Percentiles rank a stretch among this genome's conserved stretches.
Conservation (phyloP, 192 early-diverging fungal species). For the Backusella tarrabulga region DNA sequence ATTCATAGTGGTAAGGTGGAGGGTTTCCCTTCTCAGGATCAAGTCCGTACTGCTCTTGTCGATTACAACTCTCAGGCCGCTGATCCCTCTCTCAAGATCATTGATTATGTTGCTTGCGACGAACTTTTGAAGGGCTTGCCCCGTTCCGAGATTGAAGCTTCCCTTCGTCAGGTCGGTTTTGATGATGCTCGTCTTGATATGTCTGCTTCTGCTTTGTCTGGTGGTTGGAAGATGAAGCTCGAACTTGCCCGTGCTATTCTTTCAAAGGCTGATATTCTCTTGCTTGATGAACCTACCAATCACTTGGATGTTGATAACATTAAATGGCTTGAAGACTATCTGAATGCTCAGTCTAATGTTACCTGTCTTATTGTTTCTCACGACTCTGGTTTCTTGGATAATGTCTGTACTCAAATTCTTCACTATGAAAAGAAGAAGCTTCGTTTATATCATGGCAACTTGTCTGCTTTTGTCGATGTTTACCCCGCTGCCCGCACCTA, state of each 20-base stretch:
- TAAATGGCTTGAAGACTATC: slow-evolving; percentile 76
- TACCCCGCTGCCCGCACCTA: slow-evolving; percentile 74
- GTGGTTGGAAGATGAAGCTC: slow-evolving; percentile 90
- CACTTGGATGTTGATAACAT: slow-evolving; percentile 80
- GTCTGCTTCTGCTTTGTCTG: slow-evolving; percentile 66
- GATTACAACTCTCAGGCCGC: slow-evolving; percentile 70
- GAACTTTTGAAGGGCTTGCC: slow-evolving; percentile 45
- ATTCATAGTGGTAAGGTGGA: slow-evolving; percentile 77
- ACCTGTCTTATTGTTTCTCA: slow-evolving; percentile 79
- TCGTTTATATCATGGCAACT: slow-evolving; percentile 76
- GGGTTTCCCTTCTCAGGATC: slow-evolving; percentile 72
- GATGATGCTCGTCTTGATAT: slow-evolving; percentile 53
- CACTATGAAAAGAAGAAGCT: slow-evolving; percentile 79
- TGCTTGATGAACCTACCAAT: slow-evolving; percentile 94
- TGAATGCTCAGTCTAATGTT: slow-evolving; percentile 60
- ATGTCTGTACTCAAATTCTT: slow-evolving; percentile 78
- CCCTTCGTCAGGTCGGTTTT: slow-evolving; percentile 65
- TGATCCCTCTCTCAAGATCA: slow-evolving; percentile 57
- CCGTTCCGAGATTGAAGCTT: slow-evolving; percentile 36
- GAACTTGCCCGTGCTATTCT: slow-evolving; percentile 81
- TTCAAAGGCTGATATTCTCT: slow-evolving; percentile 81
- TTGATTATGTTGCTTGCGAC: slow-evolving; percentile 61
- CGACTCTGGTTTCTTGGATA: slow-evolving; percentile 80
- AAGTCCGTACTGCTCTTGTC: slow-evolving; percentile 73
- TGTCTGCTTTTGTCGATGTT: slow-evolving; percentile 73